Base-by-base conservation (phyloP, 176 grass and related monocot genomes). In the Chrysopogon serrulatus region DNA sequence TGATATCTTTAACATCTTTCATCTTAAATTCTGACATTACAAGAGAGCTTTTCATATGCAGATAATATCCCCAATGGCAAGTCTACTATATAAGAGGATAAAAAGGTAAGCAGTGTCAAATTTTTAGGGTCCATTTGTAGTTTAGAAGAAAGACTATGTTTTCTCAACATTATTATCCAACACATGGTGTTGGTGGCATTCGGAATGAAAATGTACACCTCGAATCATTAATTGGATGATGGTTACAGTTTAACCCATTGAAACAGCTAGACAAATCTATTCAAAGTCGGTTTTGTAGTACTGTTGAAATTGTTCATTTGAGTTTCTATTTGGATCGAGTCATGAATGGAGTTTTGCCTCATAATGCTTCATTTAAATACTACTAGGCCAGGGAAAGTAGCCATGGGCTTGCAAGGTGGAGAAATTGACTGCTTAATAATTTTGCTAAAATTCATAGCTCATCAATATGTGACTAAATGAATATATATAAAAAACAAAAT, bases 181-280 rank as follows among this genome's bases (percentile, higher is more conserved):
- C 79, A 80, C 54, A 70, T 83, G 54, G 37, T 49, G 32, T 86
- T 98, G 57, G 71, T 95, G 65, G 63, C 90, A 79, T 69, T 78
- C 84, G 90, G 92, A 80, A 83, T 90, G 57, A 87, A 95, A 76
- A 13, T 91, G 26, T 85, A 95, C 88, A 90, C 95, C 18, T 98
- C 92, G 95, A 84, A 88, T 60, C 65, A 88, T 78, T 59, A 71
- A 81, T 62, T 41, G 64, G 34, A 35, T 10, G 14, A 73, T 44
- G 12, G 28, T 67, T 30, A 75, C 31, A 31, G 33, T 49, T 77
- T 17, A 69, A 24, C 24, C 35, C 73, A 82, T 14, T 76, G 17
- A 75, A 87, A 84, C 78, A 57, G 27, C 41, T 74, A 33, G 57
- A 39, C 59, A 82, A 43, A 71, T 79, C 71, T 42, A 74, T 79